Base-by-base conservation (phyloP, 1,284 basidiomycete species). In the Papiliotrema nemorosa region DNA sequence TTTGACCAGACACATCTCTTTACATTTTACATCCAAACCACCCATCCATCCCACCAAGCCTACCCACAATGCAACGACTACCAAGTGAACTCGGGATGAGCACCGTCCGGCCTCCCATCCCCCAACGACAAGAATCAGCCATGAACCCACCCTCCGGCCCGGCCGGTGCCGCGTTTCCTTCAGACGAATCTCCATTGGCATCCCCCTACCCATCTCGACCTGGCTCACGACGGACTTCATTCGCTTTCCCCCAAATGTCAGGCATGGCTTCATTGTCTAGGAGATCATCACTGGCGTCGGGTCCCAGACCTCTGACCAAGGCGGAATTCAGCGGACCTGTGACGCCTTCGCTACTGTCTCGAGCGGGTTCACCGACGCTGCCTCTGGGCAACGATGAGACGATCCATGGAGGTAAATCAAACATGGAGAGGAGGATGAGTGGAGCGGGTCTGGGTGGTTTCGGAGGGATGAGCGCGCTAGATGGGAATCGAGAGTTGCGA, bases 351-450 rank as follows among this genome's bases (percentile, higher is more conserved):
- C 54, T 75, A 29, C 66, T 75, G 33, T 68, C 65, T 34, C 64
- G 73, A 57, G 73, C 73, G 1, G 73, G 73, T 37, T 70, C 67
- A 12, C 73, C 73, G 4, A 73, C 70, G 2, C 57, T 68, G 24
- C 73, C 73, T 9, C 50, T 75, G 20, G 63, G 63, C 35, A 68
- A 66, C 36, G 44, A 55, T 20, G 48, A 49, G 12, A 21, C 24
- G 13, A 37, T 12, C 10, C 35, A 40, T 16, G 24, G 31, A 39
- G 25, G 25, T 25, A 36, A 35, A 25, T 26, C 25, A 10, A 34
- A 46, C 7, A 13, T 18, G 18, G 47, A 38, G 21, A 21, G 57
- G 13, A 52, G 58, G 21, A 49, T 54, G 5, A 44, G 38, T 21
- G 48, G 53, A 34, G 59, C 61, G 26, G 63, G 59, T 24, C 39